Evolutionary conservation across 768 basidiomycete genomes (phyloP).

Genomic region (Polyporus arcularius): DNA sequence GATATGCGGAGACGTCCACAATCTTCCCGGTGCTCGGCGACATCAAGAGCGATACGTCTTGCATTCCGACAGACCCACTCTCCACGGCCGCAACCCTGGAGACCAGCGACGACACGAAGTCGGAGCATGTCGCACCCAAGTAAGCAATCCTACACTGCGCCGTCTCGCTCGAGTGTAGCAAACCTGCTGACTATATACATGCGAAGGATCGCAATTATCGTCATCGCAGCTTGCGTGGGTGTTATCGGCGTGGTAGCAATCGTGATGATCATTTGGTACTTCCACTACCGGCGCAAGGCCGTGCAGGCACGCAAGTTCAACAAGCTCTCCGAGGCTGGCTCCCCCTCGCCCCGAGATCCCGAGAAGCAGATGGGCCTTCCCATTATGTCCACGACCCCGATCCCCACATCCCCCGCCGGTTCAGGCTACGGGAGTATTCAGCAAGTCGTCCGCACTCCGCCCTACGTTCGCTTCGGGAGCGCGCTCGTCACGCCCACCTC

Average conservation of each 20-base stretch:
- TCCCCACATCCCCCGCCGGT: constrained; percentile 10
- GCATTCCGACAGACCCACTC: constrained; percentile 24
- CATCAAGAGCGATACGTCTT: constrained; percentile 25
- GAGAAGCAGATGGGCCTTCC: constrained; percentile 10
- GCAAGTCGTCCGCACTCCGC: constrained; percentile 15
- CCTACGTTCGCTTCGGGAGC: constrained; percentile 17
- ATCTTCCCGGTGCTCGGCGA: constrained; percentile 42
- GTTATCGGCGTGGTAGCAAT: constrained; percentile 41
- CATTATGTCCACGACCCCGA: not conserved
- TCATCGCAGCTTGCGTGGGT: constrained; percentile 40
- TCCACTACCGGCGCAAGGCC: constrained; percentile 37
- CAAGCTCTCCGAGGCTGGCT: constrained; percentile 5
- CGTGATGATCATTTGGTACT: constrained; percentile 45
- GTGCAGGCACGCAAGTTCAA: constrained; percentile 30
- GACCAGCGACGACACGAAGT: not conserved
- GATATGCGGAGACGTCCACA: constrained; percentile 42
- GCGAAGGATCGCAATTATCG: constrained; percentile 47
- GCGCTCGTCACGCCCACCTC: constrained; percentile 13
- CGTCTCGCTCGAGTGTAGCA: not conserved
- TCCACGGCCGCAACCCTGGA: constrained; percentile 5
- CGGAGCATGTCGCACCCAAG: constrained; percentile 5
- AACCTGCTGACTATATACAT: not conserved
- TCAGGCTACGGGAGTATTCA: constrained; percentile 1
- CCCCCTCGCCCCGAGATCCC: constrained; percentile 4
- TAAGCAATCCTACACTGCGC: not conserved